Evolutionary conservation across 2,329 filamentous ascomycete species (phyloP).

Genomic region (Fusarium sp.): DNA sequence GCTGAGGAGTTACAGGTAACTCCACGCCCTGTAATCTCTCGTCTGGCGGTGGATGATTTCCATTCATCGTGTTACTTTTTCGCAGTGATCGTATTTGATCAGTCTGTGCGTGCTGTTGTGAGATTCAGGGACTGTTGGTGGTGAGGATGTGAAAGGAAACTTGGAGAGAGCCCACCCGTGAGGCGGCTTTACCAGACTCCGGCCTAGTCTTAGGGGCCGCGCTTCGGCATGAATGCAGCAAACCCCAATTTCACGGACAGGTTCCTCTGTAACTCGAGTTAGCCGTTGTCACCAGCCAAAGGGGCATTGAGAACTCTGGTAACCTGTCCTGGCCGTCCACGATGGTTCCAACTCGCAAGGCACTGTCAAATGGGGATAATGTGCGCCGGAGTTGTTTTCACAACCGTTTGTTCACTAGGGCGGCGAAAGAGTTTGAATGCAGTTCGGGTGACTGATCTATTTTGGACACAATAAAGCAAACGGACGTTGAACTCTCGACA

Average conservation of each 20-base stretch:
- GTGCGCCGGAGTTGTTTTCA: accelerated
- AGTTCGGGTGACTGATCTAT: accelerated
- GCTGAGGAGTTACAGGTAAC: neutral
- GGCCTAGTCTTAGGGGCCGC: neutral
- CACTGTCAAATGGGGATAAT: no score
- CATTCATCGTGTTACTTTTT: neutral
- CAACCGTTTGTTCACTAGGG: accelerated
- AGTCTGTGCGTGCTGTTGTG: neutral
- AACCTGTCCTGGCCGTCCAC: neutral
- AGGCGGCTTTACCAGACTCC: neutral
- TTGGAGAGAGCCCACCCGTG: neutral
- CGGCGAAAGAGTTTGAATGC: no score
- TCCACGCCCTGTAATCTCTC: accelerated
- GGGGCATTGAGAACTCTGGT: accelerated
- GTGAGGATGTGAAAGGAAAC: neutral
- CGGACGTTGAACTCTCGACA: no score
- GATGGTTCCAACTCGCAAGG: neutral
- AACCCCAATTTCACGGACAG: neutral
- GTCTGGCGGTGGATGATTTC: neutral
- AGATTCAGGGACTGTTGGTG: accelerated
- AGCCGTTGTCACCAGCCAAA: neutral
- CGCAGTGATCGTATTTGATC: no score
- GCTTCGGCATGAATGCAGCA: neutral
- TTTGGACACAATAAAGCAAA: neutral
- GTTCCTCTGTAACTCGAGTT: accelerated